Evolutionary conservation across 805 yeast species (phyloP), one percentile per base, ranked within the genome.

Genomic region (Kuraishia piskuri): DNA sequence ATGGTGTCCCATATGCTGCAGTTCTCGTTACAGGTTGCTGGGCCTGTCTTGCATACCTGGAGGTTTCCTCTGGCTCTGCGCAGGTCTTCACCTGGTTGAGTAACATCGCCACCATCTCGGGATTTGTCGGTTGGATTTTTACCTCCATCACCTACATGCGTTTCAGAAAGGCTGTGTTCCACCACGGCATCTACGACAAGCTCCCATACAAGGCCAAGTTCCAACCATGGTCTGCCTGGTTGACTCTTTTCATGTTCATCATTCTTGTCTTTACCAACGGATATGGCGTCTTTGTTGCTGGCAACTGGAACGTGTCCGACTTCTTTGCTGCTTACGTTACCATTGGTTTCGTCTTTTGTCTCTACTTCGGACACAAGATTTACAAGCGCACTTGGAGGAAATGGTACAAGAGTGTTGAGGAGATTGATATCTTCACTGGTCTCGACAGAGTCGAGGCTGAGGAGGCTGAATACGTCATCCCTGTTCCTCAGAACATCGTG

Each of bases 1-100:
- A 68, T 21, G 81, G 81, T 52, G 73, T 76, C 36, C 81, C 80
- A 6, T 65, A 76, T 46, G 73, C 66, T 61, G 74, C 80, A 56
- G 77, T 77, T 12, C 54, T 71, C 31, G 58, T 73, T 1, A 68
- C 78, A 1, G 61, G 74, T 44, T 57, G 64, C 37, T 76, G 79
- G 74, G 74, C 79, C 2, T 66, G 73, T 44, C 59, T 77, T 4
- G 72, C 78, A 2, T 77, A 74, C 57, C 63, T 77, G 57, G 76
- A 86, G 63, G 65, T 84, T 53, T 75, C 82, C 22, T 71, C 76
- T 48, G 71, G 77, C 26, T 77, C 91, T 23, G 79, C 82, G 17
- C 75, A 76, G 2, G 94, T 87, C 2, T 74, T 88, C 56, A 76
- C 75, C 61, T 88, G 92, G 91, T 72, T 88, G 51, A 78, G 85